phyloP scores from a whole-genome alignment of 169 alveolate species.

The Toxoplasma gondii region DNA sequence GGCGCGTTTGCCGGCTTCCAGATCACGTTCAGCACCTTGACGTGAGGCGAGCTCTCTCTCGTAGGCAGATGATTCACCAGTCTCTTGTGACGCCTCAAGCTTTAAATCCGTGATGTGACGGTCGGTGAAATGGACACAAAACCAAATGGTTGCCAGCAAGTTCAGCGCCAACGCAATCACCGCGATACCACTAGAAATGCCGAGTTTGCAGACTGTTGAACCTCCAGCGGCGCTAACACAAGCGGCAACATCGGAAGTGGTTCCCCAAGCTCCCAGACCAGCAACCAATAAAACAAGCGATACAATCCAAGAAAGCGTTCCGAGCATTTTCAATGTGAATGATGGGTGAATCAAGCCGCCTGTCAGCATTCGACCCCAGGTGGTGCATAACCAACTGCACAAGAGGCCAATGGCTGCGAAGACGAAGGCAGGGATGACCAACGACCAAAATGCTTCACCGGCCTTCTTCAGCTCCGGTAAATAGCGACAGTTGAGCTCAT shows the following conservation, averaged over 20 bases:
- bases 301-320: neutral
- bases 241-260: slow-evolving; percentile 2
- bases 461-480: neutral
- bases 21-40: neutral
- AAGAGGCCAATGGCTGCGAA: neutral
- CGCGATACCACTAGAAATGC: neutral
- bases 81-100: neutral
- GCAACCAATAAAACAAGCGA: neutral
- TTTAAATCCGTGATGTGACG: neutral
- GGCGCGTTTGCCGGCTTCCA: neutral
- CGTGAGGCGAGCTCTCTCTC: neutral
- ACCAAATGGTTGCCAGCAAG: neutral
- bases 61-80: neutral
- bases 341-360: neutral
- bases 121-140: neutral
- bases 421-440: neutral
- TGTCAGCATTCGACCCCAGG: neutral
- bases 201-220: neutral
- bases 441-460: neutral
- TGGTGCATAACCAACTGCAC: neutral
- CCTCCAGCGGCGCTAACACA: neutral
- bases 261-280: neutral
- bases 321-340: neutral
- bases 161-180: neutral
- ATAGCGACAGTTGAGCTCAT: neutral